phyloP scores from a whole-genome alignment of 331 rosid genomes.

The Spiraea crenata region DNA sequence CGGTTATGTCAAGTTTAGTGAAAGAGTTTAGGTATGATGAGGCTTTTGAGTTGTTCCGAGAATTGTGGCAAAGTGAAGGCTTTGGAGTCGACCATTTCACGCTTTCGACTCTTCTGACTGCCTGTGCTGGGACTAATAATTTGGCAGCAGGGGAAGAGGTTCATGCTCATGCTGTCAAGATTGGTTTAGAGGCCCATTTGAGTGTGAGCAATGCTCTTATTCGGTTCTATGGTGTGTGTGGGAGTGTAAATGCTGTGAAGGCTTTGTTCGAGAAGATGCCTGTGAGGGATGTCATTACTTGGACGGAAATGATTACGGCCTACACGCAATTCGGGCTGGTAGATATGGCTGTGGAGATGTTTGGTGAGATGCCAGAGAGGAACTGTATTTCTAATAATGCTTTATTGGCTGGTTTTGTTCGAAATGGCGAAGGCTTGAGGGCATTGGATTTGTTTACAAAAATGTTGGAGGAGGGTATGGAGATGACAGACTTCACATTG shows the following conservation, averaged over 20 bases:
- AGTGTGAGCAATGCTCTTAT: constrained; percentile 72
- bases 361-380: constrained; percentile 64
- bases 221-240: constrained; percentile 53
- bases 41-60: constrained; percentile 49
- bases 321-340: constrained; percentile 67
- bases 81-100: constrained; percentile 53
- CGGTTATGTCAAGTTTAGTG: constrained; percentile 49
- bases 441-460: constrained; percentile 50
- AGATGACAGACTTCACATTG: constrained; percentile 65
- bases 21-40: constrained; percentile 39
- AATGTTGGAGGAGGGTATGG: constrained; percentile 56
- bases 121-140: constrained; percentile 41
- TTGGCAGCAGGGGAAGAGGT: constrained; percentile 51
- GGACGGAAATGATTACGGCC: constrained; percentile 63
- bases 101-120: constrained; percentile 59
- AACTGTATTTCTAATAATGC: constrained; percentile 56
- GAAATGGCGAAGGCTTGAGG: constrained; percentile 52
- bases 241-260: constrained; percentile 41
- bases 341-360: constrained; percentile 52
- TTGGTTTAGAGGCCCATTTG: constrained; percentile 54
- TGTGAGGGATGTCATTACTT: constrained; percentile 61
- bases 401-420: constrained; percentile 70
- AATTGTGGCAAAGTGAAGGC: constrained; percentile 37
- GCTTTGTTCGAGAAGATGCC: constrained; percentile 59
- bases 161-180: constrained; percentile 63